phyloP scores from a whole-genome alignment of 129 eudicot species.

The Artemisia argyi region DNA sequence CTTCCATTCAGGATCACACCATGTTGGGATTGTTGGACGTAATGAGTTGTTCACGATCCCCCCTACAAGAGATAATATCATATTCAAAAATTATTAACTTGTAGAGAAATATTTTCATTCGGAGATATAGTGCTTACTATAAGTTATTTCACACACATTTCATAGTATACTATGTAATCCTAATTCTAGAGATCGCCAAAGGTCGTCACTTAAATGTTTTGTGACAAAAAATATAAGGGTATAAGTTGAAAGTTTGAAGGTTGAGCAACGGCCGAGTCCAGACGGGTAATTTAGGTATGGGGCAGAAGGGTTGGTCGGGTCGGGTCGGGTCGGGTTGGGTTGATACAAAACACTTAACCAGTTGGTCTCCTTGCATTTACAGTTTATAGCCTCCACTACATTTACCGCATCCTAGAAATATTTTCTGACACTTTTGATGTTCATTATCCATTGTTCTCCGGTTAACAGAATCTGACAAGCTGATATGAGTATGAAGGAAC shows the following conservation, averaged over 20 bases:
- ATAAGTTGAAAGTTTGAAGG: too few relatives aligned
- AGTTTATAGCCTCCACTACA: neutral
- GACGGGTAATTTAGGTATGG: neutral
- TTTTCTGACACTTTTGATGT: neutral
- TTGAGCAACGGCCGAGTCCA: too few relatives aligned
- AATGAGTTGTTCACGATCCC: conserved; percentile 88
- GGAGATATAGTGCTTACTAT: neutral
- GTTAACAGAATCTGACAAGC: neutral
- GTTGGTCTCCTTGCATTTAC: neutral
- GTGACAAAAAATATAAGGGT: neutral
- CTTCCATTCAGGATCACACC: conserved; percentile 98
- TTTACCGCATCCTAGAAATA: neutral
- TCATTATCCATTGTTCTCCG: neutral
- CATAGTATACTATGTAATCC: neutral
- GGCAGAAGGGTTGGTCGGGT: neutral
- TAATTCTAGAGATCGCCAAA: too few relatives aligned
- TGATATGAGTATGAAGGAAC: conserved; percentile 1
- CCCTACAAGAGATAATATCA: conserved; percentile 42
- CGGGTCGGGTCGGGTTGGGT: neutral
- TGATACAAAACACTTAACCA: neutral
- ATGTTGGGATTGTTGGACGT: conserved; percentile 90
- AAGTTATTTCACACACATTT: neutral
- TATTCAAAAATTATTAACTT: neutral
- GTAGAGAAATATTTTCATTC: neutral
- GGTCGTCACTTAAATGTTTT: neutral